Conservation (phyloP, 371 early-diverging fungal genomes). For the Apophysomyces elegans region DNA sequence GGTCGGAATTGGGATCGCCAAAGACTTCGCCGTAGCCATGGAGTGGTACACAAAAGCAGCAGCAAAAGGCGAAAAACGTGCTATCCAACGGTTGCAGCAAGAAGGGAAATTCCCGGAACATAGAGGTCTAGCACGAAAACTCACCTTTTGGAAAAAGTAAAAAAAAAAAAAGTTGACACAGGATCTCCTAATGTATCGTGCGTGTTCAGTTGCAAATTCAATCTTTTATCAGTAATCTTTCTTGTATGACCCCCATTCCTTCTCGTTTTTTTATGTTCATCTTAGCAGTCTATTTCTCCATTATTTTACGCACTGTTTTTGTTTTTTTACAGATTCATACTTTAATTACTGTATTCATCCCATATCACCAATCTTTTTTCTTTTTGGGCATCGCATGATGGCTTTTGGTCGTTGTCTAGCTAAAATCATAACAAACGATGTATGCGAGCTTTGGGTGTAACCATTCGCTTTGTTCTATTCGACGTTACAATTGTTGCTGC, state of each 20-base stretch:
- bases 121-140: background rate
- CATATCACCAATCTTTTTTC: too few relatives aligned
- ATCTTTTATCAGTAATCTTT: background rate
- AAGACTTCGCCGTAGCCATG: conserved; percentile 70
- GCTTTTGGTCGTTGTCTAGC: too few relatives aligned
- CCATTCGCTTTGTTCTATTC: too few relatives aligned
- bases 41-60: conserved; percentile 71
- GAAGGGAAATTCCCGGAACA: background rate
- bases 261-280: background rate
- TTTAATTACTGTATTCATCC: too few relatives aligned
- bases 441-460: too few relatives aligned
- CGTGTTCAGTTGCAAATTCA: background rate
- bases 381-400: too few relatives aligned
- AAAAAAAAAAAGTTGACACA: background rate
- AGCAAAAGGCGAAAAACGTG: conserved; percentile 47
- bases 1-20: conserved; percentile 79
- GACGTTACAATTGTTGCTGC: too few relatives aligned
- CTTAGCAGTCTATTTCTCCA: background rate
- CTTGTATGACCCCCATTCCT: conserved; percentile 1
- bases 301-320: background rate
- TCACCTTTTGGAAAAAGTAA: conserved; percentile 9
- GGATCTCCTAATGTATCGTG: background rate
- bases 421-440: too few relatives aligned
- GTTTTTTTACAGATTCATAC: background rate
- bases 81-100: conserved; percentile 34